Percentiles rank a stretch among this genome's conserved stretches.
Evolutionary conservation across 2,329 filamentous ascomycete genomes (phyloP).

Genomic region (Blumeria hordei): DNA sequence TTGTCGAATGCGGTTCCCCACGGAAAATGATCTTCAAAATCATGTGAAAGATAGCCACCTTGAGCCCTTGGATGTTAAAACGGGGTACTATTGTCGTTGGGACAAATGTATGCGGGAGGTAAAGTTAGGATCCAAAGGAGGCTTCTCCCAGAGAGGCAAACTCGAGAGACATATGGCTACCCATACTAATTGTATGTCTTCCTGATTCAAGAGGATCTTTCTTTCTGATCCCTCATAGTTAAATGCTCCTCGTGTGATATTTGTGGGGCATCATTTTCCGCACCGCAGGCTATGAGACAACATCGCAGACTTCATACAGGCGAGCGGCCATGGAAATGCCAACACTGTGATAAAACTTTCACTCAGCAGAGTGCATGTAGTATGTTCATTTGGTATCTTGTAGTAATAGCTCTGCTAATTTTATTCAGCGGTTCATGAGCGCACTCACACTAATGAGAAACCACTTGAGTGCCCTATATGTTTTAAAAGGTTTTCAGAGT

Average conservation of each 20-base stretch:
- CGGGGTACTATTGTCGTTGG: conserved; percentile 32
- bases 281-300: conserved; percentile 41
- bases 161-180: conserved; percentile 39
- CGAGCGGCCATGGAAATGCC: conserved; percentile 36
- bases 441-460: conserved; percentile 41
- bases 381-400: conserved; percentile 14
- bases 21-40: conserved; percentile 25
- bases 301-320: conserved; percentile 43
- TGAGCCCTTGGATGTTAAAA: conserved; percentile 20
- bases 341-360: conserved; percentile 29
- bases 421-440: conserved; percentile 30
- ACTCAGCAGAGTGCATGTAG: conserved; percentile 43
- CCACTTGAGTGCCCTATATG: conserved; percentile 34
- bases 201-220: too few relatives aligned
- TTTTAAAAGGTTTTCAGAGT: conserved; percentile 35
- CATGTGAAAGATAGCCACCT: conserved; percentile 29
- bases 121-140: conserved; percentile 16
- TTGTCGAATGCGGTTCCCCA: conserved; percentile 7
- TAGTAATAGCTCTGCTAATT: conserved; percentile 15
- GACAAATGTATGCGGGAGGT: conserved; percentile 24
- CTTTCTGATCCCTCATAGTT: conserved; percentile 17
- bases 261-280: conserved; percentile 35
- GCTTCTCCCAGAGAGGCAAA: conserved; percentile 36
- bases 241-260: conserved; percentile 31
- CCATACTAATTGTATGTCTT: conserved; percentile 33